phyloP scores from a whole-genome alignment of 2,329 filamentous ascomycete genomes.

The Xylariomycetidae sp. region DNA sequence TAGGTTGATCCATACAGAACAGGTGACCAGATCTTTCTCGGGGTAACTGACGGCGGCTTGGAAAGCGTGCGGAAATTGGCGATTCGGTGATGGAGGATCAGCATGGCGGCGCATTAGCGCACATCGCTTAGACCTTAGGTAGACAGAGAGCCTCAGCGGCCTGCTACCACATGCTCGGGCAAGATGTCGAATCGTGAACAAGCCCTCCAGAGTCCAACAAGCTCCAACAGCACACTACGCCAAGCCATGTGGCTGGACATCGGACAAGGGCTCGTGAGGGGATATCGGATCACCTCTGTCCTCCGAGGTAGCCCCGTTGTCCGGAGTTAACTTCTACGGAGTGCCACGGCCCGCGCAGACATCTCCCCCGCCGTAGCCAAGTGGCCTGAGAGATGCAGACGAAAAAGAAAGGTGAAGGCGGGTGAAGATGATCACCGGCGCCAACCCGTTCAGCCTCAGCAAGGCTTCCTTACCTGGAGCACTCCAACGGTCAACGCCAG shows the following conservation, averaged over 20 bases:
- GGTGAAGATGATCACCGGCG: conserved; percentile 9
- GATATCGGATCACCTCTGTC: no score
- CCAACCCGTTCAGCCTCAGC: conserved; percentile 6
- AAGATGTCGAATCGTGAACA: background rate
- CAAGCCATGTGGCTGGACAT: background rate
- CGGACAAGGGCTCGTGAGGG: background rate
- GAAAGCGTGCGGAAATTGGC: conserved; percentile 16
- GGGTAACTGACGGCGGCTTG: conserved; percentile 1
- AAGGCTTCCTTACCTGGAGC: conserved; percentile 6
- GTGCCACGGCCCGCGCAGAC: background rate
- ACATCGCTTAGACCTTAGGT: conserved; percentile 17
- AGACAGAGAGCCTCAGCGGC: background rate
- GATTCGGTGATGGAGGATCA: conserved; percentile 18
- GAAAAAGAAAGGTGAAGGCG: conserved; percentile 14
- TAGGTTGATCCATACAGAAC: no score
- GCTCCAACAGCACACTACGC: background rate
- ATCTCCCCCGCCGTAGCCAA: background rate
- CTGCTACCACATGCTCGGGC: background rate
- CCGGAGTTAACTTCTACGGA: background rate
- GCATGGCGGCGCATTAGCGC: conserved; percentile 22
- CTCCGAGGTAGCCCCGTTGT: no score
- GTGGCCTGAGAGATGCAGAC: conserved; percentile 10
- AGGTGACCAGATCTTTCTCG: background rate
- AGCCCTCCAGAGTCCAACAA: background rate
- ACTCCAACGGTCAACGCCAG: conserved; percentile 8